A percentile compares a stretch with the other conserved stretches of the same genome.
phyloP scores from a whole-genome alignment of 805 yeast species.

The Ogataea thermomethanolica region DNA sequence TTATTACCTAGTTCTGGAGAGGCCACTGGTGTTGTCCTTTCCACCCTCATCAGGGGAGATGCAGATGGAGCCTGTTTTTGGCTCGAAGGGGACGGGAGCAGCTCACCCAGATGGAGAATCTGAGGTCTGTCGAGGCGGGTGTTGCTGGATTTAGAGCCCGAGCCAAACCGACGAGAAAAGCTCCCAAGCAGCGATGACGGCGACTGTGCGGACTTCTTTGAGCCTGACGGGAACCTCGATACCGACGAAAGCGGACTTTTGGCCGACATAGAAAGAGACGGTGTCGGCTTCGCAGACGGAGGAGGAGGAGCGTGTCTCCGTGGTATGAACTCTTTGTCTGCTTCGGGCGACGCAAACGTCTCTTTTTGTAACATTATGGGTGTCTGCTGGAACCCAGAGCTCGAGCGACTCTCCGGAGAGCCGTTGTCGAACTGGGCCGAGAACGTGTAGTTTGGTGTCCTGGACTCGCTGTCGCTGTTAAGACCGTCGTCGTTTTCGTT shows the following conservation, averaged over 20 bases:
- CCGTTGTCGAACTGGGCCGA: conserved; percentile 14
- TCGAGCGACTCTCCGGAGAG: conserved; percentile 15
- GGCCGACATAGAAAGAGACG: conserved; percentile 5
- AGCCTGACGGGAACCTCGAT: conserved; percentile 10
- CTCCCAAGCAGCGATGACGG: conserved; percentile 30
- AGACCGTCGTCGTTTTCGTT: conserved; percentile 20
- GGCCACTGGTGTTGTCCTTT: not conserved
- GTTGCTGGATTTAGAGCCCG: conserved; percentile 3
- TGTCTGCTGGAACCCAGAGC: conserved; percentile 9
- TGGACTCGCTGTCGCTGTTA: conserved; percentile 16
- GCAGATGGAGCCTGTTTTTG: not conserved
- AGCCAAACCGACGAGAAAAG: conserved; percentile 28
- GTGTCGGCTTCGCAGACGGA: conserved; percentile 19
- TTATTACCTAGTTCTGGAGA: not conserved
- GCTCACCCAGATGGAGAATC: conserved; percentile 19
- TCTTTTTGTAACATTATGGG: conserved; percentile 13
- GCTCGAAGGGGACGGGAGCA: conserved; percentile 4
- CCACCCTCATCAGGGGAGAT: not conserved
- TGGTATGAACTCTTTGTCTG: conserved; percentile 32
- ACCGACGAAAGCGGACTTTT: conserved; percentile 12
- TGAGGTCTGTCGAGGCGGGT: conserved; percentile 10
- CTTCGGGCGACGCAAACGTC: not conserved
- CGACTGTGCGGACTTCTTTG: conserved; percentile 14
- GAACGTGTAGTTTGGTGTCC: conserved; percentile 17
- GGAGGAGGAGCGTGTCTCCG: conserved; percentile 37